Conservation (phyloP, 768 basidiomycete species). For the Clavulina sp. region DNA sequence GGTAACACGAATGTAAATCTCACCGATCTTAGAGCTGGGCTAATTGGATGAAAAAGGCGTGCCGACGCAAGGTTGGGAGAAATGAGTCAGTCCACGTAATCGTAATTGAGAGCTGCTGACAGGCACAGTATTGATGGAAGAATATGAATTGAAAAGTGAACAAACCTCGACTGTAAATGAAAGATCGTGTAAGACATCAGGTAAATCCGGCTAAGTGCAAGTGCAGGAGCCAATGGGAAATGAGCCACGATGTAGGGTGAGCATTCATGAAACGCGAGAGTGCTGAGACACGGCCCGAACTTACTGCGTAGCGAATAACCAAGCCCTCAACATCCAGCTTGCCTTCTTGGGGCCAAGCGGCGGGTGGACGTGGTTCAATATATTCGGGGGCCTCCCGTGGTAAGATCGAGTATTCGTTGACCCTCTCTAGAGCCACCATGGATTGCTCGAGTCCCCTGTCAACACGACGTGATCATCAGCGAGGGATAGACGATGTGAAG, state of each 20-base stretch:
- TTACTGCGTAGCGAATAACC: conserved; percentile 16
- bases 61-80: too few species aligned
- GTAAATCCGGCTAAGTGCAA: conserved; percentile 52
- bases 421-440: conserved; percentile 66
- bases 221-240: too few species aligned
- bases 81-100: not conserved
- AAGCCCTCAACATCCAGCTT: conserved; percentile 15
- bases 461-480: not conserved
- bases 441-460: conserved; percentile 58
- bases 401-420: conserved; percentile 81
- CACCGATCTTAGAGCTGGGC: conserved; percentile 9
- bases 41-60: not conserved
- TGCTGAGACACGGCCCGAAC: conserved; percentile 1
- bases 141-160: too few species aligned
- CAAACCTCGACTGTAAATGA: conserved; percentile 39
- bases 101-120: too few species aligned
- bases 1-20: not conserved
- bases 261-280: not conserved
- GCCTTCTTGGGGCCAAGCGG: conserved; percentile 52
- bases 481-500: not conserved
- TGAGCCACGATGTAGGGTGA: too few species aligned
- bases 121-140: too few species aligned
- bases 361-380: conserved; percentile 65
- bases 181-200: conserved; percentile 65
- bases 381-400: conserved; percentile 65